Evolutionary conservation across 768 basidiomycete genomes (phyloP).

Genomic region (Amanita molliuscula): DNA sequence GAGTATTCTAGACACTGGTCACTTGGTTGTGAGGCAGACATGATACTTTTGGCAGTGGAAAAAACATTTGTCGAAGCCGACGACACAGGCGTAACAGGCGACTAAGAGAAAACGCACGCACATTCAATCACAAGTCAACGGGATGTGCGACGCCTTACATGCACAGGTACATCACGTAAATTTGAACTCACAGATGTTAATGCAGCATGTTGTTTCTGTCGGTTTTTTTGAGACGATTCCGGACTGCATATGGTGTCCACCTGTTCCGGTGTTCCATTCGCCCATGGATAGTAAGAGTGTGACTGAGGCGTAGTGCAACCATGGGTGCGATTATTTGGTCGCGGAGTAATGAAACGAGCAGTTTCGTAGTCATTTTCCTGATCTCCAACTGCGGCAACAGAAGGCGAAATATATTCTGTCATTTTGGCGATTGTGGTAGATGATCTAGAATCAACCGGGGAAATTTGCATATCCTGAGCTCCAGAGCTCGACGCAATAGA

Average conservation of each 20-base stretch:
- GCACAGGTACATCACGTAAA: not conserved
- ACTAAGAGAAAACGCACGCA: not conserved
- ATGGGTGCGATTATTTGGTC: not conserved
- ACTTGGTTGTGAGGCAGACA: not conserved
- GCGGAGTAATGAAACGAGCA: not conserved
- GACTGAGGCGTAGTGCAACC: not conserved
- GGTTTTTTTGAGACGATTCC: not conserved
- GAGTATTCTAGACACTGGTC: not conserved
- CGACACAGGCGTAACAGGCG: not conserved
- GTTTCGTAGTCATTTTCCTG: not conserved
- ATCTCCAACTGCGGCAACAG: not conserved
- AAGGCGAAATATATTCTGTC: not conserved
- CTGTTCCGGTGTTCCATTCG: not conserved
- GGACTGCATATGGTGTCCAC: not conserved
- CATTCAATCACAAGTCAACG: not conserved
- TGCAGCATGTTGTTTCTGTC: not conserved
- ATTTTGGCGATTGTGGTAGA: not conserved
- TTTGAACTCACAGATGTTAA: not conserved
- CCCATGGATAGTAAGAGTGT: not conserved
- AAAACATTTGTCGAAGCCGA: not conserved
- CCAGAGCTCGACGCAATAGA: conserved; percentile 17
- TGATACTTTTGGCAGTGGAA: not conserved
- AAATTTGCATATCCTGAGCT: conserved; percentile 17
- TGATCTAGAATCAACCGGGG: conserved; percentile 12
- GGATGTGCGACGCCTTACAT: not conserved